These are phyloP conservation scores for Gloeopeniophorella convolvens DNA, from an alignment of 768 basidiomycete genomes.

Conservation along the genomic window DNA sequence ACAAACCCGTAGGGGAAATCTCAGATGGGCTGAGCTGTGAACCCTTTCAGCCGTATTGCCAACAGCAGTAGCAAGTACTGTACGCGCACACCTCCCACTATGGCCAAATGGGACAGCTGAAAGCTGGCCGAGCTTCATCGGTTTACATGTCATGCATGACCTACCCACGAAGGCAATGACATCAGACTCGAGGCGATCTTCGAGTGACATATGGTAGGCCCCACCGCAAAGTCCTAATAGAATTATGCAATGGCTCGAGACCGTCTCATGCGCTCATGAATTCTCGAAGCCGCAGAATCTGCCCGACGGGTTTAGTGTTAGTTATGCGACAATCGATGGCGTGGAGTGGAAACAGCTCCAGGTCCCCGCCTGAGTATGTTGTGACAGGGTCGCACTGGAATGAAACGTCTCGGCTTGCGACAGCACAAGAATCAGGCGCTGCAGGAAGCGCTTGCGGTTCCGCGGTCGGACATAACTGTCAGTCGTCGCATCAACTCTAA, in stretches of 20 bases:
- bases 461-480: not conserved
- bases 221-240: conserved; percentile 14
- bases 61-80: no score
- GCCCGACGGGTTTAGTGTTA: not conserved
- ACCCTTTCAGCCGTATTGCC: no score
- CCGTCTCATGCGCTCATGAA: not conserved
- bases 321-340: not conserved
- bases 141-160: conserved; percentile 2
- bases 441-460: not conserved
- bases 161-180: conserved; percentile 3
- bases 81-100: no score
- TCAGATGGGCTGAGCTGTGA: no score
- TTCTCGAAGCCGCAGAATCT: conserved; percentile 7
- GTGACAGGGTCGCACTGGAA: not conserved
- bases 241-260: not conserved
- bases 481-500: conserved; percentile 1
- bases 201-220: not conserved
- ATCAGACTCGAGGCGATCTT: not conserved
- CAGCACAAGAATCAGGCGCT: not conserved
- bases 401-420: not conserved
- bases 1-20: no score
- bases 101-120: not conserved
- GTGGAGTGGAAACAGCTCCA: not conserved
- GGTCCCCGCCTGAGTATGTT: not conserved
- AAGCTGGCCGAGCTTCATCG: not conserved